Conservation (phyloP, 257 asterid genomes). For the Solanum ossicruentum region DNA sequence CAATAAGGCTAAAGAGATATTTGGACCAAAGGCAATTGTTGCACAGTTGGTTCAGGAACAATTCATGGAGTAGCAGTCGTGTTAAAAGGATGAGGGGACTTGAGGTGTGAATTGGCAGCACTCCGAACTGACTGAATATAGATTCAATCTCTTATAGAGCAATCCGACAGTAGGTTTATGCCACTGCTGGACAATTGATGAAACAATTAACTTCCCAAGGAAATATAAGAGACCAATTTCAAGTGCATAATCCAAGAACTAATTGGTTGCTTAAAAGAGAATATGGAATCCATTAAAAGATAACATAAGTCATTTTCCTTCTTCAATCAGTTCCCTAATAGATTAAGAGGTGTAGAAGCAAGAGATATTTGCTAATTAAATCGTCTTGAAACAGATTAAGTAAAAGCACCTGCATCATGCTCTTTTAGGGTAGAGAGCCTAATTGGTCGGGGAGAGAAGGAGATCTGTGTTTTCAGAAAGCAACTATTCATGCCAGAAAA, state of each 20-base stretch:
- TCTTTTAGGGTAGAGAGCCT: background rate
- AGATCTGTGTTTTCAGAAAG: background rate
- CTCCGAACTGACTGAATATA: background rate
- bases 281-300: background rate
- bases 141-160: background rate
- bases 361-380: background rate
- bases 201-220: background rate
- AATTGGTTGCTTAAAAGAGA: background rate
- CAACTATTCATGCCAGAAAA: background rate
- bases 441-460: background rate
- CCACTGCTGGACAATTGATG: background rate
- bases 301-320: background rate
- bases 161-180: background rate
- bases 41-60: background rate
- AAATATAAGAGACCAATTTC: background rate
- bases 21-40: background rate
- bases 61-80: background rate
- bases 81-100: background rate
- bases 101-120: background rate
- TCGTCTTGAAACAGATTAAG: slow-evolving; percentile 5
- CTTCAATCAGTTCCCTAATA: background rate
- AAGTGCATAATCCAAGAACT: background rate
- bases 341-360: background rate
- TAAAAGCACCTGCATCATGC: background rate
- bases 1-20: background rate